Percentiles rank a stretch among this genome's conserved stretches.
Conservation (phyloP, 2,329 filamentous ascomycete species). For the Colletotrichum tanaceti region DNA sequence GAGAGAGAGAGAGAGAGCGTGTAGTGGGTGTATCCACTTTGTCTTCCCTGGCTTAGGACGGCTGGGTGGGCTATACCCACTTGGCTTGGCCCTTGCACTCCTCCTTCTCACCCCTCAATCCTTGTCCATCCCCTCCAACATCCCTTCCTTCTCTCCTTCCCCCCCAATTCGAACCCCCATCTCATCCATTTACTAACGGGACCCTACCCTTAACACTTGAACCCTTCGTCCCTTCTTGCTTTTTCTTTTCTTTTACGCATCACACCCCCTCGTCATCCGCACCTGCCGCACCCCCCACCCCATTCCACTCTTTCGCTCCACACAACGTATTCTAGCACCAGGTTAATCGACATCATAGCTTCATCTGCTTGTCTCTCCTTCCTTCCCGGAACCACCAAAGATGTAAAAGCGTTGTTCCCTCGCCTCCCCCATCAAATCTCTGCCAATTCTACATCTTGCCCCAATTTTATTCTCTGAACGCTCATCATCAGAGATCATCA, state of each 20-base stretch:
- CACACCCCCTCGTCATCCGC: not conserved
- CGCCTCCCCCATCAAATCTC: slow-evolving; percentile 38
- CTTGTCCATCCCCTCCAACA: not conserved
- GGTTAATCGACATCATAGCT: slow-evolving; percentile 43
- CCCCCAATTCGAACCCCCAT: slow-evolving; percentile 23
- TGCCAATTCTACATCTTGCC: slow-evolving; percentile 27
- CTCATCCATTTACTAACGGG: slow-evolving; percentile 20
- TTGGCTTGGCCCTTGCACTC: slow-evolving; percentile 23
- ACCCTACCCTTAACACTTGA: slow-evolving; percentile 36
- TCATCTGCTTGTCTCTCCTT: slow-evolving; percentile 40
- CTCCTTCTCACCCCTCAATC: not conserved
- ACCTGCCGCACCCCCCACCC: slow-evolving; percentile 13
- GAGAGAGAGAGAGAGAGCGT: not conserved
- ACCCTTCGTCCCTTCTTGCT: slow-evolving; percentile 21
- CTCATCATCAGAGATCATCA: slow-evolving; percentile 41
- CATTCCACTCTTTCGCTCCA: slow-evolving; percentile 32
- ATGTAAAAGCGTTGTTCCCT: slow-evolving; percentile 43
- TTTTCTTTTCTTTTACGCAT: not conserved
- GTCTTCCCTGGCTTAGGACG: slow-evolving; percentile 8
- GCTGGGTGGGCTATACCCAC: slow-evolving; percentile 8
- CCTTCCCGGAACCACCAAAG: slow-evolving; percentile 39
- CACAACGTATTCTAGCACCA: slow-evolving; percentile 39
- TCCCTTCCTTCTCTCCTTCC: slow-evolving; percentile 12
- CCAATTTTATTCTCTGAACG: slow-evolving; percentile 37
- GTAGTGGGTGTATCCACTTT: not conserved